phyloP scores from a whole-genome alignment of 805 yeast species.

The Clavispora asparagi region DNA sequence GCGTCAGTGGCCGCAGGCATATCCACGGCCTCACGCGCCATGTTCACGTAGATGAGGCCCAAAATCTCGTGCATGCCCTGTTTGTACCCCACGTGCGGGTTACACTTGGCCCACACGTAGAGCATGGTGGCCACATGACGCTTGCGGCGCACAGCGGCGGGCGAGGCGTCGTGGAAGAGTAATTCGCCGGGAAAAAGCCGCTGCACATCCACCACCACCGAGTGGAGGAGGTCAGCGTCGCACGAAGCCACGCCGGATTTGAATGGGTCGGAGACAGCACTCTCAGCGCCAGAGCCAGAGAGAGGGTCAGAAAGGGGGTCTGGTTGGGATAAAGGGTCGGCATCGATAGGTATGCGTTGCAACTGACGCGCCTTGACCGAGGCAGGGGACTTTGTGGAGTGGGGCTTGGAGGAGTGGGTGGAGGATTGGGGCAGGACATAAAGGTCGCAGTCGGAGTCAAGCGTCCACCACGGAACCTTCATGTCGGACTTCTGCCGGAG shows the following conservation, averaged over 20 bases:
- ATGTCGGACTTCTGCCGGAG: conserved; percentile 24
- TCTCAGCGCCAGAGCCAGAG: too few species aligned
- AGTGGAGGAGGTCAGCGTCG: conserved; percentile 38
- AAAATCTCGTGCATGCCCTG: conserved; percentile 54
- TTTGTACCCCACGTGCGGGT: conserved; percentile 33
- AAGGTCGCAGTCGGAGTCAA: conserved; percentile 26
- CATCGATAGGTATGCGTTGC: conserved; percentile 14
- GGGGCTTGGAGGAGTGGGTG: too few species aligned
- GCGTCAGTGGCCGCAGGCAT: conserved; percentile 7
- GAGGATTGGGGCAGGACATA: conserved; percentile 7
- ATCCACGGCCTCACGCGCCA: conserved; percentile 30
- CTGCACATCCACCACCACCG: conserved; percentile 47
- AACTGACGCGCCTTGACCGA: conserved; percentile 3
- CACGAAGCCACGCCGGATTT: too few species aligned
- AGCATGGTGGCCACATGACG: conserved; percentile 37
- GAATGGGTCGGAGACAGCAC: too few species aligned
- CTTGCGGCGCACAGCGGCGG: conserved; percentile 17
- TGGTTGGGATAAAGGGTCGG: conserved; percentile 15
- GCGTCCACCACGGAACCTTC: conserved; percentile 34
- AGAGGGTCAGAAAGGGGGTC: conserved; percentile 3
- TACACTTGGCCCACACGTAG: conserved; percentile 46
- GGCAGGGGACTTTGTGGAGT: background rate
- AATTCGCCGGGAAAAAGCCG: conserved; percentile 47
- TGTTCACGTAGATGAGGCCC: conserved; percentile 42
- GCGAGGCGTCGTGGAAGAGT: conserved; percentile 18